These are phyloP conservation scores for Ramichloridium luteum DNA, from an alignment of 2,329 filamentous ascomycete species.

Conservation along the genomic window DNA sequence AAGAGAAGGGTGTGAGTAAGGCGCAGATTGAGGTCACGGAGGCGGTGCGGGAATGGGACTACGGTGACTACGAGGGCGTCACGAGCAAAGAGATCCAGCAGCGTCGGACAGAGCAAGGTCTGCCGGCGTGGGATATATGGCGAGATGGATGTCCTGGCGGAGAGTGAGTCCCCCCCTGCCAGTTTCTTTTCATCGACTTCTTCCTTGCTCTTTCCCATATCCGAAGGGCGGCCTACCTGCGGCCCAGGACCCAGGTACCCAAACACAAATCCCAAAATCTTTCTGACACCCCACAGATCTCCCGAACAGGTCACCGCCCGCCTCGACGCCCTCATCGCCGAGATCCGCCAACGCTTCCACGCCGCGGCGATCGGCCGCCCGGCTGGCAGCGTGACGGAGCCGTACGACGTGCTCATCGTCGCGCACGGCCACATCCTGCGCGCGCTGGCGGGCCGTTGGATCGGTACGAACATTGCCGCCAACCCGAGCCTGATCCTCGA, in stretches of 20 bases:
- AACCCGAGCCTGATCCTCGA: constrained; percentile 76
- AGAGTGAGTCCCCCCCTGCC: constrained; percentile 35
- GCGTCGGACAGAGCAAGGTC: constrained; percentile 33
- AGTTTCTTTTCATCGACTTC: no score
- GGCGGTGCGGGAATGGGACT: constrained; percentile 48
- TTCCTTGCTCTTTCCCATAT: no score
- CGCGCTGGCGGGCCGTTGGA: constrained; percentile 81
- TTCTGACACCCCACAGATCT: constrained; percentile 38
- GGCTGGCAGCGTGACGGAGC: constrained; percentile 25
- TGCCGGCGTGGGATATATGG: constrained; percentile 74
- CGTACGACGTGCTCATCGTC: constrained; percentile 62
- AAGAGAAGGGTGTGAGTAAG: constrained; percentile 20
- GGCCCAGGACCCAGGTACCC: no score
- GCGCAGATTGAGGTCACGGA: constrained; percentile 40
- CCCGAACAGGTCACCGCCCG: constrained; percentile 61
- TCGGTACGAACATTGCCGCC: constrained; percentile 57
- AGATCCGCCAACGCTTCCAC: constrained; percentile 49
- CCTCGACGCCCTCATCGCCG: constrained; percentile 61
- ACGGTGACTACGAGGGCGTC: constrained; percentile 51
- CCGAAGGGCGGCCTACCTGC: no score
- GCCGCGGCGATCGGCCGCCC: constrained; percentile 41
- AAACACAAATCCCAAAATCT: no score
- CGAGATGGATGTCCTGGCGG: constrained; percentile 73
- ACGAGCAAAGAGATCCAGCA: constrained; percentile 39
- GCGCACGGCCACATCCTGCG: constrained; percentile 84